Conservation (phyloP, 2,329 filamentous ascomycete species). For the Fusarium sp. region DNA sequence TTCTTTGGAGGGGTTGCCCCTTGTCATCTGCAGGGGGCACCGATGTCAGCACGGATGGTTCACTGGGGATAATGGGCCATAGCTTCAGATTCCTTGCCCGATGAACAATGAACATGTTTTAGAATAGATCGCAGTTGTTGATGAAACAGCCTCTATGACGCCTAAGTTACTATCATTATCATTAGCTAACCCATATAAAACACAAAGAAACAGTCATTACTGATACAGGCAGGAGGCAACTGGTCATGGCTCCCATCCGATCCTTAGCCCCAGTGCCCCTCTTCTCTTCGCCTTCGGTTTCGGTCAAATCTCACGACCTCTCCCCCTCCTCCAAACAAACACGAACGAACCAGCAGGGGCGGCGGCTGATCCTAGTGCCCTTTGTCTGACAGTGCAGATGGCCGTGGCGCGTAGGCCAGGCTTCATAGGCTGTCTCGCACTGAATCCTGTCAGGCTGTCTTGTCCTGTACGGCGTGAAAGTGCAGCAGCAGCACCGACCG, state of each 20-base stretch:
- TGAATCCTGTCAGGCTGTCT: background rate
- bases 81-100: background rate
- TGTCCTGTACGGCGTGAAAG: slow-evolving; percentile 1
- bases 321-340: slow-evolving; percentile 1
- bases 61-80: background rate
- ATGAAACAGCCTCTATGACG: background rate
- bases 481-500: background rate
- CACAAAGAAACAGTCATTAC: background rate
- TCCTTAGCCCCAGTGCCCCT: background rate
- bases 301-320: slow-evolving; percentile 3
- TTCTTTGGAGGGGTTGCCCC: background rate
- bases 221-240: background rate
- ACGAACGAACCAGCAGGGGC: slow-evolving; percentile 2
- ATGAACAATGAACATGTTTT: background rate
- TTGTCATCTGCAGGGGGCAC: background rate
- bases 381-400: slow-evolving; percentile 8
- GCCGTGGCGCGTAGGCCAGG: slow-evolving; percentile 16
- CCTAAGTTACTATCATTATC: background rate
- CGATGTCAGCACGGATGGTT: background rate
- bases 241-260: background rate
- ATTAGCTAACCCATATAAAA: background rate
- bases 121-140: background rate
- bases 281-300: background rate
- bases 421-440: slow-evolving; percentile 12
- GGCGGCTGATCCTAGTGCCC: slow-evolving; percentile 14